phyloP scores from a whole-genome alignment of 139 green algal genomes.

The Chlamydomonas asymmetrica region DNA sequence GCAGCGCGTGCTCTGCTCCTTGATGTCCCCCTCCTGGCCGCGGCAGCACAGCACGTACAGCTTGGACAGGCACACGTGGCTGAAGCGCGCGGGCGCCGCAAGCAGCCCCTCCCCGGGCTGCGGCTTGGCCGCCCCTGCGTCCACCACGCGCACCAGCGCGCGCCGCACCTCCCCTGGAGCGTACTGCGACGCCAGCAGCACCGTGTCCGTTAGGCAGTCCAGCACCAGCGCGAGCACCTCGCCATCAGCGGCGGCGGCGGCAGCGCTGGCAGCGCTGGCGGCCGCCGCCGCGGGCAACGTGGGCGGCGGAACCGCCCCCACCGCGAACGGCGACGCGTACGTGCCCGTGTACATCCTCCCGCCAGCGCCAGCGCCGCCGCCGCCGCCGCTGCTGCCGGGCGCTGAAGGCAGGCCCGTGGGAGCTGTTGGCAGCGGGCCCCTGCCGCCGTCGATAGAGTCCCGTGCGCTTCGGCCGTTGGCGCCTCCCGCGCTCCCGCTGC shows the following conservation, averaged over 20 bases:
- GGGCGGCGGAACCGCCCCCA: not conserved
- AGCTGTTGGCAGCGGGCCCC: no score
- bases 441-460: no score
- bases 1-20: conserved; percentile 18
- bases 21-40: conserved; percentile 32
- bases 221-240: conserved; percentile 71
- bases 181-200: conserved; percentile 62
- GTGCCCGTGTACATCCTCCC: no score
- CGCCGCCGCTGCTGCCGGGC: no score
- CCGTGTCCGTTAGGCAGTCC: conserved; percentile 73
- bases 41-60: conserved; percentile 83
- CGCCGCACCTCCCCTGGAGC: conserved; percentile 43
- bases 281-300: not conserved
- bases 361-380: not conserved
- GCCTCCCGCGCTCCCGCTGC: no score
- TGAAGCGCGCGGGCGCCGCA: conserved; percentile 58
- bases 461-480: no score
- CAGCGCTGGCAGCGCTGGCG: not conserved
- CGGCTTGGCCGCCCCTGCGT: conserved; percentile 35
- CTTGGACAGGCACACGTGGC: conserved; percentile 78
- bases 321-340: no score
- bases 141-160: conserved; percentile 67
- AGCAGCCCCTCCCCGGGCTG: conserved; percentile 13
- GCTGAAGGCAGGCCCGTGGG: no score
- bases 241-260: conserved; percentile 20